Evolutionary conservation across 2,329 filamentous ascomycete species (phyloP).

Genomic region (Aureobasidium sp.): DNA sequence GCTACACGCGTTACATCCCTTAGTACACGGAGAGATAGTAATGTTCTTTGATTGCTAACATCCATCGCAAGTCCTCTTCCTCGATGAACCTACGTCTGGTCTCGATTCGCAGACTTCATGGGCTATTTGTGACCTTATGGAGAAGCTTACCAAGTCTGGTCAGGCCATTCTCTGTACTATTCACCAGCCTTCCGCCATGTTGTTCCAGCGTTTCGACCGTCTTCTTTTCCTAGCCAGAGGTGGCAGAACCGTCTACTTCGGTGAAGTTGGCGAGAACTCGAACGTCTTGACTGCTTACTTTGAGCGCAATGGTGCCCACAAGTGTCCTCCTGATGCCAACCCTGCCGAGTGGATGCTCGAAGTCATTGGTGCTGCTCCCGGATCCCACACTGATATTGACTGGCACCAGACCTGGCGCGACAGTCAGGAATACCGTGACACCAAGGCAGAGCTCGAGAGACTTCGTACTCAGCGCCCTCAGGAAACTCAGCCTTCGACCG

Average conservation of each 20-base stretch:
- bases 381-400: conserved; percentile 41
- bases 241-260: conserved; percentile 74
- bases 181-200: conserved; percentile 90
- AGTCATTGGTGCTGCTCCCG: conserved; percentile 45
- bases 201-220: conserved; percentile 85
- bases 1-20: too few relatives aligned
- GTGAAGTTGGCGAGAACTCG: conserved; percentile 65
- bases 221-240: conserved; percentile 70
- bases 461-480: conserved; percentile 34
- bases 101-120: conserved; percentile 89
- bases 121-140: conserved; percentile 80
- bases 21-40: too few relatives aligned
- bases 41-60: too few relatives aligned
- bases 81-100: conserved; percentile 77
- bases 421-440: conserved; percentile 31
- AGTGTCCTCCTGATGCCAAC: conserved; percentile 62
- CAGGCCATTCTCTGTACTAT: conserved; percentile 96
- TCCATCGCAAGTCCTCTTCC: conserved; percentile 55
- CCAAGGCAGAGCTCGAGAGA: conserved; percentile 37
- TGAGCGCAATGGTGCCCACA: conserved; percentile 58
- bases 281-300: conserved; percentile 65
- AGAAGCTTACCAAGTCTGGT: conserved; percentile 81
- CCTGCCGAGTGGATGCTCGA: conserved; percentile 74
- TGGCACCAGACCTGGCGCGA: conserved; percentile 40
- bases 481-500: conserved; percentile 20